A percentile compares a stretch with the other conserved stretches of the same genome.
phyloP scores from a whole-genome alignment of 129 eudicot species.

The Centrapalus pauciflorus region DNA sequence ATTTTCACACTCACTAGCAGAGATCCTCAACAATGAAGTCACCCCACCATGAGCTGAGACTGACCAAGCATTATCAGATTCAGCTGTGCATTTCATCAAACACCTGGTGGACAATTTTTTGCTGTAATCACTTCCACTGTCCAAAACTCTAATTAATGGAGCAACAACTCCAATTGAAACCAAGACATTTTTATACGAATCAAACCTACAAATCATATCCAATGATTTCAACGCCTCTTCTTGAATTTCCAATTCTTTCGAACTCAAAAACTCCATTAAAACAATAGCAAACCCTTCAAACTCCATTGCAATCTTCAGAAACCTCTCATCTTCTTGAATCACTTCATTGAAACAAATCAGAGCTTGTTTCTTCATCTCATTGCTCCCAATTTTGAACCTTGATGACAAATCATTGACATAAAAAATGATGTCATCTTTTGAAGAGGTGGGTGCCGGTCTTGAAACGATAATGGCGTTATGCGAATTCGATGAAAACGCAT shows the following conservation, averaged over 20 bases:
- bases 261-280: constrained; percentile 34
- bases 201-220: constrained; percentile 30
- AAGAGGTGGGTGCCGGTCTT: constrained; percentile 42
- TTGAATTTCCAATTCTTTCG: constrained; percentile 22
- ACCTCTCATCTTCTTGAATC: constrained; percentile 42
- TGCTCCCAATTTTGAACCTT: constrained; percentile 51
- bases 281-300: constrained; percentile 12
- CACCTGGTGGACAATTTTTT: constrained; percentile 34
- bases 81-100: constrained; percentile 40
- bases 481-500: constrained; percentile 28
- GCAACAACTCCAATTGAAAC: constrained; percentile 33
- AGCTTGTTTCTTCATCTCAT: constrained; percentile 53
- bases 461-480: constrained; percentile 50
- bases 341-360: constrained; percentile 41
- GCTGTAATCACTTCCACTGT: constrained; percentile 25
- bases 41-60: constrained; percentile 56
- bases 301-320: constrained; percentile 31
- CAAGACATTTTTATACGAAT: constrained; percentile 18
- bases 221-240: constrained; percentile 39
- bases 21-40: constrained; percentile 30
- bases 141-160: constrained; percentile 39
- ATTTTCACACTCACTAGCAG: constrained; percentile 6
- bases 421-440: constrained; percentile 55
- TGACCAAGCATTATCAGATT: constrained; percentile 48
- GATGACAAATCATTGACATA: constrained; percentile 50